A percentile compares a stretch with the other conserved stretches of the same genome.
Evolutionary conservation across 192 early-diverging fungal species (phyloP).

Genomic region (Coemansia javaensis): DNA sequence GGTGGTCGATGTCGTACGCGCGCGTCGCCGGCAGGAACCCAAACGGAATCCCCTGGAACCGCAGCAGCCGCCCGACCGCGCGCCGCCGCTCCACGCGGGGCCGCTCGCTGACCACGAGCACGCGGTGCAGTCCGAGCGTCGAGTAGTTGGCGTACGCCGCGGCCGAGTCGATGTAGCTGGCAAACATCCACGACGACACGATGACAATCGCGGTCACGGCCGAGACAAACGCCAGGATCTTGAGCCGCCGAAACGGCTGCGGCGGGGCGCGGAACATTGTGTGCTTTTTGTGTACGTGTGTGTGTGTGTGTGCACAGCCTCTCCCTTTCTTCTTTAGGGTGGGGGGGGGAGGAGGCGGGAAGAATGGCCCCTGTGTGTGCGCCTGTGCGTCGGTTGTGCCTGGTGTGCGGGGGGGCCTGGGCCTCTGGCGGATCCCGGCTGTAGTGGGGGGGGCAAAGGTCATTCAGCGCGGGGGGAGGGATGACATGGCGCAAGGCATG

Average conservation of each 20-base stretch:
- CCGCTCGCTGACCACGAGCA: constrained; percentile 19
- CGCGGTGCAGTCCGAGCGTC: constrained; percentile 22
- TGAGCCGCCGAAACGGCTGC: constrained; percentile 10
- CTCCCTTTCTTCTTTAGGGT: too few species aligned
- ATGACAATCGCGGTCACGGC: not conserved
- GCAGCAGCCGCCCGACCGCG: constrained; percentile 13
- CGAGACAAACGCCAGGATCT: constrained; percentile 15
- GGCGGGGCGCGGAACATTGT: constrained; percentile 11
- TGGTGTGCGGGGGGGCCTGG: too few species aligned
- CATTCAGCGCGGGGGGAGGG: too few species aligned
- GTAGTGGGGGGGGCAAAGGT: too few species aligned
- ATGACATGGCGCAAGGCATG: too few species aligned
- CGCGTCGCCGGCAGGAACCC: constrained; percentile 20
- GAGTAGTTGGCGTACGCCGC: constrained; percentile 11
- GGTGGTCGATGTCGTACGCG: constrained; percentile 20
- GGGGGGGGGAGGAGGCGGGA: too few species aligned
- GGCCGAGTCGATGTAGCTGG: constrained; percentile 23
- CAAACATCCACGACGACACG: constrained; percentile 29
- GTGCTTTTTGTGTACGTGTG: too few species aligned
- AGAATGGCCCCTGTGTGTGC: too few species aligned
- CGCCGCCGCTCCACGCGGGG: constrained; percentile 6
- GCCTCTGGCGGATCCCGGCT: too few species aligned
- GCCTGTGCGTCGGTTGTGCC: too few species aligned
- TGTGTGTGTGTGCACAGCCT: too few species aligned
- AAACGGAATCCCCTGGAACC: constrained; percentile 25